A percentile compares a stretch with the other conserved stretches of the same genome.
Conservation (phyloP, 2,329 filamentous ascomycete species). For the Chrysoporthe cubensis region DNA sequence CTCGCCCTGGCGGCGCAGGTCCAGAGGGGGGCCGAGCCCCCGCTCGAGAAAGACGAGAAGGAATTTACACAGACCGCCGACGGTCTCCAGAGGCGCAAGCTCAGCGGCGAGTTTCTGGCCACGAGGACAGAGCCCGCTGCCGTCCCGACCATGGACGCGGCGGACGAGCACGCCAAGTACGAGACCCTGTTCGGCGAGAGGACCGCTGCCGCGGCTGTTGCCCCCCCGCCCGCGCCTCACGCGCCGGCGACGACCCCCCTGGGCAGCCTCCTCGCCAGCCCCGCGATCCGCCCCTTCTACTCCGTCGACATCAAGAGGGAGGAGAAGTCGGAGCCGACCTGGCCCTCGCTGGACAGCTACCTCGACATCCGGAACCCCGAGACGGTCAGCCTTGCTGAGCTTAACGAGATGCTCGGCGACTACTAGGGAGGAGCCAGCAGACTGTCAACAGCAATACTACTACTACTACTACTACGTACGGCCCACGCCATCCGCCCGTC, state of each 20-base stretch:
- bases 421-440: slow-evolving; percentile 44
- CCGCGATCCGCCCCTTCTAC: slow-evolving; percentile 56
- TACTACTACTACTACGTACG: not conserved
- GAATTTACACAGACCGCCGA: slow-evolving; percentile 97
- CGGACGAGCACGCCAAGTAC: slow-evolving; percentile 52
- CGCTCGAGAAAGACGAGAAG: slow-evolving; percentile 90
- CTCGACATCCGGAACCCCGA: slow-evolving; percentile 76
- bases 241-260: slow-evolving; percentile 32
- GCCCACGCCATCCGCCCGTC: not conserved
- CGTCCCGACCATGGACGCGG: slow-evolving; percentile 39
- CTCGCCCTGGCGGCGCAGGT: slow-evolving; percentile 54
- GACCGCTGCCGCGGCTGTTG: slow-evolving; percentile 31
- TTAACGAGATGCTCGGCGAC: slow-evolving; percentile 82
- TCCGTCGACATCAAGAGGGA: slow-evolving; percentile 49
- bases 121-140: slow-evolving; percentile 36
- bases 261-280: slow-evolving; percentile 55
- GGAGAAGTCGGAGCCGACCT: slow-evolving; percentile 44
- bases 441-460: not conserved
- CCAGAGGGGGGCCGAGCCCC: slow-evolving; percentile 79
- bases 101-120: slow-evolving; percentile 49
- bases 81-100: slow-evolving; percentile 72
- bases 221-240: not conserved
- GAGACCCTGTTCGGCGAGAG: slow-evolving; percentile 58
- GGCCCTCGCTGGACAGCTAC: slow-evolving; percentile 49
- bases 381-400: slow-evolving; percentile 88